Evolutionary conservation across 805 yeast species (phyloP), one percentile per base, ranked within the genome.

Genomic region (Candida ficus): DNA sequence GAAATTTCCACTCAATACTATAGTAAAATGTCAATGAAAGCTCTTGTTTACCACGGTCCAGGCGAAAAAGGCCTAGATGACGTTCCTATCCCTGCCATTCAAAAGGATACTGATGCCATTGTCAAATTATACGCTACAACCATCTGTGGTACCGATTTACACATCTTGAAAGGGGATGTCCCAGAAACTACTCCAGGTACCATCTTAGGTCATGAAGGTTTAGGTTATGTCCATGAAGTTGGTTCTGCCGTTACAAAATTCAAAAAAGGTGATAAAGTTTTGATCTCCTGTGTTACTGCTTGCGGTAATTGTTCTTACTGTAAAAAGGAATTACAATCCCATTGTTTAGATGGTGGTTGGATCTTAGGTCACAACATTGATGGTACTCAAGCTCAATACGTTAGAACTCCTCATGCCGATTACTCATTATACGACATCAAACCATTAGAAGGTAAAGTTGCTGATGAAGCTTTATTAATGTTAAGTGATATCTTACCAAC

Each of bases 371-470:
- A 77, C 46, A 69, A 66, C 46, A 80, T 83, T 39, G 75, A 80
- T 45, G 88, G 88, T 31, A 80, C 87, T 7, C 82, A 80, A 56
- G 77, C 84, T 37, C 82, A 76, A 52, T 76, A 63, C 54, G 73
- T 68, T 48, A 70, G 80, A 54, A 67, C 76, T 36, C 83, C 80
- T 32, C 68, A 57, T 47, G 75, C 71, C 17, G 71, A 69, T 43
- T 39, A 57, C 44, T 68, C 74, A 0, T 44, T 70, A 32, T 58
- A 58, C 45, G 39, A 51, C 31, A 45, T 56, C 33, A 52, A 52
- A 19, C 63, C 58, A 13, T 68, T 66, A 20, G 51, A 54, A 27
- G 53, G 70, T 4, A 47, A 51, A 29, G 44, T 70, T 8, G 46
- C 52, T 25, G 80, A 78, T 39, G 75, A 71, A 54, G 68, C 78